phyloP scores from a whole-genome alignment of 352 stramenopile species.

The Phytophthora citrophthora region DNA sequence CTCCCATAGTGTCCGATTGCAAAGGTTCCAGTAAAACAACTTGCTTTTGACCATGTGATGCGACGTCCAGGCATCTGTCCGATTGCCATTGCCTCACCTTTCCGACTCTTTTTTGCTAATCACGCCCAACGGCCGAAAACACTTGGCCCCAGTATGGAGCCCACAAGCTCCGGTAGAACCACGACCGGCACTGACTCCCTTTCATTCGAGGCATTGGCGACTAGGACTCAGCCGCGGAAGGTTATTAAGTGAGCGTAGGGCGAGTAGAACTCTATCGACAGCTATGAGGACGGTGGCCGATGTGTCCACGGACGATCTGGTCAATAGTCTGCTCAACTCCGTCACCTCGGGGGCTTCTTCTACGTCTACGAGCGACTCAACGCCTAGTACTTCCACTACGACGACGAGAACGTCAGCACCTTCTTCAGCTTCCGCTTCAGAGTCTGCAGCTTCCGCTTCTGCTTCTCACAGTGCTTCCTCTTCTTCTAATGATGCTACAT shows the following conservation, averaged over 20 bases:
- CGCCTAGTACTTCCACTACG: slow-evolving; percentile 7
- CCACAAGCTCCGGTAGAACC: slow-evolving; percentile 8
- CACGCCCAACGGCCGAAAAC: slow-evolving; percentile 8
- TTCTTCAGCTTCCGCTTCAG: slow-evolving; percentile 1
- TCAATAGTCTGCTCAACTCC: slow-evolving; percentile 49
- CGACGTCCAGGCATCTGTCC: no score
- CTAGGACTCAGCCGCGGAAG: not conserved
- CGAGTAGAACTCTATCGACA: not conserved
- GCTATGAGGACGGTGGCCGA: slow-evolving; percentile 31
- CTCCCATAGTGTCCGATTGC: slow-evolving; percentile 5
- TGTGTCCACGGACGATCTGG: slow-evolving; percentile 48
- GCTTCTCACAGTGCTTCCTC: slow-evolving; percentile 12
- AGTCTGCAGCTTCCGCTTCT: not conserved
- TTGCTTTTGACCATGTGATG: not conserved
- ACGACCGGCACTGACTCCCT: slow-evolving; percentile 25
- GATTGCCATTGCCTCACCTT: slow-evolving; percentile 4
- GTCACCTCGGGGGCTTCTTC: slow-evolving; percentile 31
- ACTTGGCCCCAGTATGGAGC: slow-evolving; percentile 18
- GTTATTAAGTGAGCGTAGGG: not conserved
- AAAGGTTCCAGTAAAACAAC: slow-evolving; percentile 7
- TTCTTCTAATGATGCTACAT: slow-evolving; percentile 4
- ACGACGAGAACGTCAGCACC: slow-evolving; percentile 5
- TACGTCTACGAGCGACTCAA: slow-evolving; percentile 5
- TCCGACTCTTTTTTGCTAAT: slow-evolving; percentile 15
- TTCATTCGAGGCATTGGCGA: slow-evolving; percentile 24